Evolutionary conservation across 371 early-diverging fungal species (phyloP).

Genomic region (Chytridiales sp.): DNA sequence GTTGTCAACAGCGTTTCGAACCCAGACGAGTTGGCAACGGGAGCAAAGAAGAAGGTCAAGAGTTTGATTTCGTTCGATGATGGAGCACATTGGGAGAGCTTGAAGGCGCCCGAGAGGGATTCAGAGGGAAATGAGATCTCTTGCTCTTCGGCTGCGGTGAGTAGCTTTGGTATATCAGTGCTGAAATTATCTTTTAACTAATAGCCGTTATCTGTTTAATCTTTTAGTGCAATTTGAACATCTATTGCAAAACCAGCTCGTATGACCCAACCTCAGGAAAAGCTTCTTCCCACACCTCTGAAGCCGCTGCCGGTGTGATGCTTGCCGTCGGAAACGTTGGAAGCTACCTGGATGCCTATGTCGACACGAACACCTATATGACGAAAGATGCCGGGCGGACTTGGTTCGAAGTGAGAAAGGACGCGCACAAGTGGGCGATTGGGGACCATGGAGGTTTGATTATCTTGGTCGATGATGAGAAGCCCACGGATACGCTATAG

Average conservation of each 20-base stretch:
- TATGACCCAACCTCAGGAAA: neutral
- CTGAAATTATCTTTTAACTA: neutral
- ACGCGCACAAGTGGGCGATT: conserved; percentile 86
- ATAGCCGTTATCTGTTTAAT: neutral
- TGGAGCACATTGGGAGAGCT: conserved; percentile 69
- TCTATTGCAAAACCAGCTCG: conserved; percentile 54
- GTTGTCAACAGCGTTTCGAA: conserved; percentile 83
- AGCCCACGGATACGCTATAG: conserved; percentile 63
- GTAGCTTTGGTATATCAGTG: neutral
- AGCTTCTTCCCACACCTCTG: conserved; percentile 42
- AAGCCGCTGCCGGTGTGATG: conserved; percentile 83
- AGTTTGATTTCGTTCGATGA: conserved; percentile 83
- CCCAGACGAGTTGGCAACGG: conserved; percentile 47
- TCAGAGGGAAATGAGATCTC: conserved; percentile 29
- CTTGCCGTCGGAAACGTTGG: conserved; percentile 95
- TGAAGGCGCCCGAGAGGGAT: conserved; percentile 61
- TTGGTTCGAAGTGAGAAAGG: conserved; percentile 77
- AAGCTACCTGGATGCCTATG: conserved; percentile 56
- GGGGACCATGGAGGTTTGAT: conserved; percentile 83
- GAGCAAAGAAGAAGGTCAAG: conserved; percentile 63
- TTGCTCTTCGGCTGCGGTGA: conserved; percentile 5
- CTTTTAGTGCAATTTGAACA: conserved; percentile 54
- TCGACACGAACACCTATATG: conserved; percentile 77
- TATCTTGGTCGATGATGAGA: conserved; percentile 68
- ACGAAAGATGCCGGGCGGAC: conserved; percentile 86